Conservation (phyloP, 2,329 filamentous ascomycete genomes). For the Trichophyton verrucosum region DNA sequence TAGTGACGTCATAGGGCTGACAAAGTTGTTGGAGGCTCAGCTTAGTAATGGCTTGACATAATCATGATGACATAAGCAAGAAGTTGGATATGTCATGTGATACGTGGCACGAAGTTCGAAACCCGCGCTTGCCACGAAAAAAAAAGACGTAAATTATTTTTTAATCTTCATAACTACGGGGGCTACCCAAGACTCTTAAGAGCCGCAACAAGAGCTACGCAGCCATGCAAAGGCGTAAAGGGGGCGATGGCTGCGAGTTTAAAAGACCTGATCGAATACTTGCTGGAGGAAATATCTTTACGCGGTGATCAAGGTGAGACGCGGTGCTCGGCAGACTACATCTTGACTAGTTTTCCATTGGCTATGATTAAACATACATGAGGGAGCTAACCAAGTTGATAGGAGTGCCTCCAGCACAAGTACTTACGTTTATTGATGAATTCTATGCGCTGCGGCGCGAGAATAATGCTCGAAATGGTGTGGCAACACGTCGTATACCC, state of each 20-base stretch:
- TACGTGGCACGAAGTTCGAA: slow-evolving; percentile 6
- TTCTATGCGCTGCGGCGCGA: slow-evolving; percentile 23
- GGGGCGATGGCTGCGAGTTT: slow-evolving; percentile 37
- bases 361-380: not conserved
- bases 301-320: slow-evolving; percentile 45
- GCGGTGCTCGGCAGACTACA: slow-evolving; percentile 13
- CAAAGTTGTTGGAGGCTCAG: not conserved
- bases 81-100: not conserved
- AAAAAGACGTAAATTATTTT: not conserved
- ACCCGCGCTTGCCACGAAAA: slow-evolving; percentile 1
- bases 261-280: slow-evolving; percentile 45
- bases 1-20: slow-evolving; percentile 2
- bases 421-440: slow-evolving; percentile 24
- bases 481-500: slow-evolving; percentile 4
- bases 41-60: not conserved
- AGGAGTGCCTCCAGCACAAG: slow-evolving; percentile 27
- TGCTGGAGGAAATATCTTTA: slow-evolving; percentile 48
- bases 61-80: too few relatives aligned
- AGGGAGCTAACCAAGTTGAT: slow-evolving; percentile 1
- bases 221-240: slow-evolving; percentile 3
- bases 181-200: not conserved
- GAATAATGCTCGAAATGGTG: not conserved
- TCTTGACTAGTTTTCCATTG: not conserved
- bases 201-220: not conserved
- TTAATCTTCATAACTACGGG: not conserved